These are phyloP conservation scores for Cudoniella acicularis DNA, from an alignment of 495 filamentous ascomycete species.

Conservation along the genomic window DNA sequence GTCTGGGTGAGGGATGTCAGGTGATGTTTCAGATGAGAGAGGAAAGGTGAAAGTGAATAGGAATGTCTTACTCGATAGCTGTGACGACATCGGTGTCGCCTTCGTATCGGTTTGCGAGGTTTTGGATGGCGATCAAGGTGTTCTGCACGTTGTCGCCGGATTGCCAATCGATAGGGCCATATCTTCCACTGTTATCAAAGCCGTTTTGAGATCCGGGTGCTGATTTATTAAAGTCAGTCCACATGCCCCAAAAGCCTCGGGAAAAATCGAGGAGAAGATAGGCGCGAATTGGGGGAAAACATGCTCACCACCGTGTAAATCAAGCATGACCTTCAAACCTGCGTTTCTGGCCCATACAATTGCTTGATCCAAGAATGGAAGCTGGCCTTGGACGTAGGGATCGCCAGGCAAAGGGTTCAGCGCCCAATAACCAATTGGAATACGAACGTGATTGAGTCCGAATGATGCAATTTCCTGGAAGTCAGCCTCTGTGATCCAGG, in stretches of 20 bases:
- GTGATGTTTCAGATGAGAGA: no score
- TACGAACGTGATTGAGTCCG: slow-evolving; percentile 73
- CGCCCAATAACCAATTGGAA: slow-evolving; percentile 80
- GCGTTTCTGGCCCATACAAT: slow-evolving; percentile 62
- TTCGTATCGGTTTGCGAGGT: slow-evolving; percentile 56
- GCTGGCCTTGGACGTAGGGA: slow-evolving; percentile 71
- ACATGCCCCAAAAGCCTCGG: no score
- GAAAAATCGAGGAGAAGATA: slow-evolving; percentile 9
- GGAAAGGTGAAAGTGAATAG: no score
- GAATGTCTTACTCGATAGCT: no score
- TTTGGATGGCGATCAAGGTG: slow-evolving; percentile 56
- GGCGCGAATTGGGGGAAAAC: not conserved
- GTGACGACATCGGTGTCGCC: slow-evolving; percentile 61
- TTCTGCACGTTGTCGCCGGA: slow-evolving; percentile 50
- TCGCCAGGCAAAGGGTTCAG: slow-evolving; percentile 54
- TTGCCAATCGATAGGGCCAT: slow-evolving; percentile 63
- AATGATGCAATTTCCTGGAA: slow-evolving; percentile 60
- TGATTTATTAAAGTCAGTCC: no score
- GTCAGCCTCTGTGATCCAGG: slow-evolving; percentile 64
- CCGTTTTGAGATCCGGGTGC: slow-evolving; percentile 79
- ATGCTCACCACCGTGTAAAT: slow-evolving; percentile 63
- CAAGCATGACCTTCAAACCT: slow-evolving; percentile 65
- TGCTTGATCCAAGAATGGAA: slow-evolving; percentile 61
- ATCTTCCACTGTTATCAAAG: slow-evolving; percentile 71
- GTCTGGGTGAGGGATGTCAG: no score